These are phyloP conservation scores for Penstemon newberryi DNA, from an alignment of 257 asterid genomes.

Conservation along the genomic window DNA sequence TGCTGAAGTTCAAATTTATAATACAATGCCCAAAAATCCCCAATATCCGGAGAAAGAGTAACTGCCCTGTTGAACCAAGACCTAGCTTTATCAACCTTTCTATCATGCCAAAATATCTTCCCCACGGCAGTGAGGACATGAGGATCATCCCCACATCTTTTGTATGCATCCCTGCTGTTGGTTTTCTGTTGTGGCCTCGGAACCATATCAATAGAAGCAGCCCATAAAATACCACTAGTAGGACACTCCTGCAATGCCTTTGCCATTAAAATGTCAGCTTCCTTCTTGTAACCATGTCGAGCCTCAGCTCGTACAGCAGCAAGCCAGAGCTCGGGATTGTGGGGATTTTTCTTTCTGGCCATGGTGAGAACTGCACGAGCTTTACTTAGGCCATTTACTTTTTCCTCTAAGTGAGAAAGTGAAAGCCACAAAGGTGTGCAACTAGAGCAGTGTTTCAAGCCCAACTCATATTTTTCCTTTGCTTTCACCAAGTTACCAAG, in stretches of 20 bases:
- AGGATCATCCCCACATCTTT: conserved; percentile 69
- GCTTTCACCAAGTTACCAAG: conserved; percentile 60
- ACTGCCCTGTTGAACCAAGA: conserved; percentile 72
- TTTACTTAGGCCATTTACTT: conserved; percentile 65
- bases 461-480: conserved; percentile 63
- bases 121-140: conserved; percentile 81
- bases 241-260: conserved; percentile 95
- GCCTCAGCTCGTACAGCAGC: conserved; percentile 83
- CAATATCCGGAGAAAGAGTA: conserved; percentile 73
- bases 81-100: conserved; percentile 77
- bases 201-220: conserved; percentile 70
- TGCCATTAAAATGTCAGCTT: conserved; percentile 78
- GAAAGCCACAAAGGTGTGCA: conserved; percentile 85
- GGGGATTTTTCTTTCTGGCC: conserved; percentile 84
- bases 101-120: conserved; percentile 77
- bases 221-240: conserved; percentile 80
- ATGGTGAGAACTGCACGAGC: conserved; percentile 81
- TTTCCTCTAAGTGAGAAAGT: conserved; percentile 76
- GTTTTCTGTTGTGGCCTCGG: conserved; percentile 76
- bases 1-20: conserved; percentile 74
- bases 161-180: conserved; percentile 65
- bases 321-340: conserved; percentile 80
- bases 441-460: conserved; percentile 67
- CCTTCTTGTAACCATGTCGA: conserved; percentile 76
- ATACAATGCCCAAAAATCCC: conserved; percentile 83